These are phyloP conservation scores for Neurospora tetrasperma DNA, from an alignment of 495 filamentous ascomycete species.

Conservation along the genomic window DNA sequence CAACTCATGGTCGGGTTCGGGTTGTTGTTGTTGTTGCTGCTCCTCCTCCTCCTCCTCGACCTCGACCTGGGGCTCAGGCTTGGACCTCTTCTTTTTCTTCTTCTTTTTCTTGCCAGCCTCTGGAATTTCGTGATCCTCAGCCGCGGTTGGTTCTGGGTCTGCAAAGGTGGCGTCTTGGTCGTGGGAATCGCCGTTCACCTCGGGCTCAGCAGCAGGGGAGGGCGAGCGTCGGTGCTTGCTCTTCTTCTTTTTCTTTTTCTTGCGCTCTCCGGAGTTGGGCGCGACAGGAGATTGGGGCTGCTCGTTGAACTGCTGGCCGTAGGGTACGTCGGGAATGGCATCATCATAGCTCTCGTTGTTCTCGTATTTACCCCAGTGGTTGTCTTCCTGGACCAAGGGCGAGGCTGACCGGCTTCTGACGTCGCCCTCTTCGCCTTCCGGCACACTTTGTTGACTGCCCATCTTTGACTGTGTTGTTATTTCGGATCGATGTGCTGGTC, in stretches of 20 bases:
- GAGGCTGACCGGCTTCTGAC: background rate
- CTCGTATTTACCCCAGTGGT: background rate
- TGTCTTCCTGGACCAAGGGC: background rate
- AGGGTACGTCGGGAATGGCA: background rate
- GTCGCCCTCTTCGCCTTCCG: background rate
- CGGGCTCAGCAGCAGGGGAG: background rate
- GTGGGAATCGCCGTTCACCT: background rate
- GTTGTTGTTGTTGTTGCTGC: background rate
- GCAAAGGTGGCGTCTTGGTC: background rate
- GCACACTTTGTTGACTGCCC: background rate
- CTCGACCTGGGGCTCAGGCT: background rate
- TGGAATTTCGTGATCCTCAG: background rate
- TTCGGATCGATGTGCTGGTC: background rate
- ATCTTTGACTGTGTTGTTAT: background rate
- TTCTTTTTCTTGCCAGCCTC: background rate
- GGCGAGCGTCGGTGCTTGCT: background rate
- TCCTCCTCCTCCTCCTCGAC: background rate
- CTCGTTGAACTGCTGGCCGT: background rate
- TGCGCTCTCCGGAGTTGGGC: background rate
- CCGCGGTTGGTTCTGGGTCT: background rate
- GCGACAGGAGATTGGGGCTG: background rate
- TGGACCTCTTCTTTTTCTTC: background rate
- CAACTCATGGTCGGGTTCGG: background rate
- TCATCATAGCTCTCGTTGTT: background rate
- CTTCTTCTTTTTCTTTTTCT: background rate